Evolutionary conservation across 208 protist genomes (phyloP).

Genomic region (Acanthamoeba healyi): DNA sequence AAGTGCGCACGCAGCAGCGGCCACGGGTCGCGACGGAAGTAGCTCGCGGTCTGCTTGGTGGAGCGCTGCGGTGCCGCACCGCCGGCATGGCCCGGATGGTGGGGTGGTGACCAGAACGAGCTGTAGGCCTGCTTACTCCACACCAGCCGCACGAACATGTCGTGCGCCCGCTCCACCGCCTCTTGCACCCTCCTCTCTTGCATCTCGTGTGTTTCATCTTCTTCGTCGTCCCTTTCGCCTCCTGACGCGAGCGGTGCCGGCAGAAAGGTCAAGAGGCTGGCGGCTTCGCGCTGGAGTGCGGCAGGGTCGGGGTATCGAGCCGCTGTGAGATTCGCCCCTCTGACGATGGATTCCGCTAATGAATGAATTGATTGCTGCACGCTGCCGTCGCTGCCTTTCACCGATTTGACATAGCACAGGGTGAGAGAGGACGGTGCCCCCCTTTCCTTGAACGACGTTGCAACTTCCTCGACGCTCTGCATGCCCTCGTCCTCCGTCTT

Average conservation of each 20-base stretch:
- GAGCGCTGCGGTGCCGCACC: not conserved
- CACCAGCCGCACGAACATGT: not conserved
- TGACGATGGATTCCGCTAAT: not conserved
- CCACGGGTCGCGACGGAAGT: slow-evolving; percentile 43
- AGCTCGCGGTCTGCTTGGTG: not conserved
- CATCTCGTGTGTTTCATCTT: not conserved
- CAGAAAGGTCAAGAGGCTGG: not conserved
- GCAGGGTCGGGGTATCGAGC: not conserved
- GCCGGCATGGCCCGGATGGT: not conserved
- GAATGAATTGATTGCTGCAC: not conserved
- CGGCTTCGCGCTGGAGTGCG: not conserved
- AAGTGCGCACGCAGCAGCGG: slow-evolving; percentile 4
- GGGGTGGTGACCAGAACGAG: slow-evolving; percentile 34
- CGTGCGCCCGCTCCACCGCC: not conserved
- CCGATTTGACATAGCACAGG: not conserved
- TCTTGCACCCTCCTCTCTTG: not conserved
- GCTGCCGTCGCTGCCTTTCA: no score
- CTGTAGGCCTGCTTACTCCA: slow-evolving; percentile 39
- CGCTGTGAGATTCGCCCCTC: not conserved
- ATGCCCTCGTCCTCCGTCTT: no score
- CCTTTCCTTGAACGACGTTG: no score
- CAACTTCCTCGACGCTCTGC: no score
- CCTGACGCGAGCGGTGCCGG: not conserved
- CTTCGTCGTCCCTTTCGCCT: not conserved
- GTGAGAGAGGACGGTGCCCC: no score